Evolutionary conservation across 768 basidiomycete species (phyloP).

Genomic region (Epithele typhae): DNA sequence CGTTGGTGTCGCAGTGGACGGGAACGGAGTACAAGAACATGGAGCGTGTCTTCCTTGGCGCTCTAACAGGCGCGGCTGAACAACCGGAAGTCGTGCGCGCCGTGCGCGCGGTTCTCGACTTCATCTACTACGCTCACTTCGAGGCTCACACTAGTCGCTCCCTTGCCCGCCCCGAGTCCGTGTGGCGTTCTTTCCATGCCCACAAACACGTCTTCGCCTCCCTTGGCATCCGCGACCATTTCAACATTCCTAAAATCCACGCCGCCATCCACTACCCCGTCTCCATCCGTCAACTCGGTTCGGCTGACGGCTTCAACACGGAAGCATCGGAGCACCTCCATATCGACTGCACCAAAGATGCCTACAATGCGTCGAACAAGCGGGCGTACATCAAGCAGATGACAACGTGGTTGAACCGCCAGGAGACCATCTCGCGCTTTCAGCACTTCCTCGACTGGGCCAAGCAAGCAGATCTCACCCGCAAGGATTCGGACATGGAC

Average conservation of each 20-base stretch:
- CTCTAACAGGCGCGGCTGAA: conserved; percentile 19
- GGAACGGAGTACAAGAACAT: conserved; percentile 38
- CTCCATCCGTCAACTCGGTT: conserved; percentile 18
- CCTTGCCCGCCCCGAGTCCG: conserved; percentile 10
- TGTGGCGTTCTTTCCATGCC: conserved; percentile 21
- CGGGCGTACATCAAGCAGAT: conserved; percentile 31
- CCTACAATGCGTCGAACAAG: conserved; percentile 24
- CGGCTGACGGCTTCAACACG: conserved; percentile 22
- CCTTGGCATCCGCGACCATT: conserved; percentile 19
- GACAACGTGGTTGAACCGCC: conserved; percentile 32
- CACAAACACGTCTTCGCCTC: conserved; percentile 24
- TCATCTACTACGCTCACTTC: conserved; percentile 26
- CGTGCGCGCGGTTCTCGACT: conserved; percentile 24
- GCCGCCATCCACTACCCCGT: conserved; percentile 19
- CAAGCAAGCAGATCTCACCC: too few species aligned
- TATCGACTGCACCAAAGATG: conserved; percentile 37
- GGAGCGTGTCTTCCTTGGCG: conserved; percentile 23
- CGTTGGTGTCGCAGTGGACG: conserved; percentile 36
- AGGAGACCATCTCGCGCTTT: conserved; percentile 30
- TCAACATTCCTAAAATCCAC: conserved; percentile 30
- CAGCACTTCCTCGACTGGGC: conserved; percentile 19
- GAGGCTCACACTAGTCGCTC: conserved; percentile 19
- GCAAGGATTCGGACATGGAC: too few species aligned
- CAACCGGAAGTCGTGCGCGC: conserved; percentile 18
- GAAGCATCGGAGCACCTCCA: conserved; percentile 34